Conservation (phyloP, 2,329 filamentous ascomycete genomes). For the Cladosporium sp. region DNA sequence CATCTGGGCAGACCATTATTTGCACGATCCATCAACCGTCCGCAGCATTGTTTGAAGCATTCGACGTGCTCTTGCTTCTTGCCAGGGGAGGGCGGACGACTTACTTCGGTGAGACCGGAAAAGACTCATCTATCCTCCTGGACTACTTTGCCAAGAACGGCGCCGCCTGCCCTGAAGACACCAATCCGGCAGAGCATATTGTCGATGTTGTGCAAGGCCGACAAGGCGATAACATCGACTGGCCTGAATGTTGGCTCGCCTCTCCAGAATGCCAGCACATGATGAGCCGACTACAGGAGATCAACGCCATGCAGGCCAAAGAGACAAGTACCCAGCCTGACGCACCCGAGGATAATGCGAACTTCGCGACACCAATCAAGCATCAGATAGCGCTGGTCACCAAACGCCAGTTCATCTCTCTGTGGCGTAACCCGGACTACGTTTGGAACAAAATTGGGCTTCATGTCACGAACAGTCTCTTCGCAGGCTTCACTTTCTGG, state of each 20-base stretch:
- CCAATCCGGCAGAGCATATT: conserved; percentile 51
- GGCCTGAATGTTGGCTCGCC: conserved; percentile 40
- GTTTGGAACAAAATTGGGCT: conserved; percentile 57
- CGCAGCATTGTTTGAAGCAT: conserved; percentile 59
- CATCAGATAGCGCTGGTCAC: conserved; percentile 11
- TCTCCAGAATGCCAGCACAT: conserved; percentile 21
- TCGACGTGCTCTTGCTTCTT: conserved; percentile 59
- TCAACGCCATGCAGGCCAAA: conserved; percentile 30
- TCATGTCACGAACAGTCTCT: conserved; percentile 45
- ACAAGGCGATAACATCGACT: conserved; percentile 42
- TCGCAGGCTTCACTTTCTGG: conserved; percentile 46
- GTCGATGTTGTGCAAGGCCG: conserved; percentile 33
- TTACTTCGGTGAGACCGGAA: conserved; percentile 56
- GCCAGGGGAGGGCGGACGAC: conserved; percentile 58
- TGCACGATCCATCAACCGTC: conserved; percentile 68
- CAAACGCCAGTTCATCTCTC: conserved; percentile 48
- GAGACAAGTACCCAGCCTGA: conserved; percentile 35
- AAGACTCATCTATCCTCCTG: conserved; percentile 35
- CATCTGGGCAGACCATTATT: conserved; percentile 60
- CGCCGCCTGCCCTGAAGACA: conserved; percentile 45
- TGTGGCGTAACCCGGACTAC: conserved; percentile 63
- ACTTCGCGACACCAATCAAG: conserved; percentile 39
- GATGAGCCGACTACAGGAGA: conserved; percentile 37
- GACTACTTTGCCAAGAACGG: conserved; percentile 49
- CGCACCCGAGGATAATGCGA: conserved; percentile 27